Evolutionary conservation across 2,329 filamentous ascomycete species (phyloP).

Genomic region (Botrytis fabae): DNA sequence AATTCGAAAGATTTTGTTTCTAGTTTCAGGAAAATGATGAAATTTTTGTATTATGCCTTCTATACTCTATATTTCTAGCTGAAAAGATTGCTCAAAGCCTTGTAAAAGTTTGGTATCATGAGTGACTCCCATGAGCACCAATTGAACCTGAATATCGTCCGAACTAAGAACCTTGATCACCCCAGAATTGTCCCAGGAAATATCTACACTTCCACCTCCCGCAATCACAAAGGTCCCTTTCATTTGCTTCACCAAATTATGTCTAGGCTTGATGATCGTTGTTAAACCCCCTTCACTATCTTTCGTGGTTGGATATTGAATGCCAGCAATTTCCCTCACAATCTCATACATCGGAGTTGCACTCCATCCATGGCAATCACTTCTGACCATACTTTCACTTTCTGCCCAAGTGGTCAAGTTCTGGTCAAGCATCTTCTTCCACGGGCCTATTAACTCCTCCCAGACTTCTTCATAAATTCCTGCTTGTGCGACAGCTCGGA

Average conservation of each 20-base stretch:
- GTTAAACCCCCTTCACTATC: not conserved
- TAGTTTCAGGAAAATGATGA: not conserved
- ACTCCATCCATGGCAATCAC: constrained; percentile 15
- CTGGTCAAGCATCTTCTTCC: constrained; percentile 3
- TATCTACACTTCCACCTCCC: not conserved
- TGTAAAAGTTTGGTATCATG: not conserved
- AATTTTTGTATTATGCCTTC: not conserved
- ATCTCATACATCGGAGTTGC: constrained; percentile 11
- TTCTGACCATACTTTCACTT: constrained; percentile 15
- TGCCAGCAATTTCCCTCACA: not conserved
- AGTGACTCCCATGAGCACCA: not conserved
- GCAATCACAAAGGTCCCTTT: not conserved
- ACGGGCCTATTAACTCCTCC: not conserved
- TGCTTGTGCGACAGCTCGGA: not conserved
- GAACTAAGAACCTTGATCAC: not conserved
- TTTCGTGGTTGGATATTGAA: not conserved
- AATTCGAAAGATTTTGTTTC: not conserved
- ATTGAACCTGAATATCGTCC: not conserved
- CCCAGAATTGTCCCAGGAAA: not conserved
- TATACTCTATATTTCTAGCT: not conserved
- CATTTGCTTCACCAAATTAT: not conserved
- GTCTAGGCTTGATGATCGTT: not conserved
- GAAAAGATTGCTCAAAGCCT: not conserved
- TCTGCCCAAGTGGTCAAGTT: constrained; percentile 15
- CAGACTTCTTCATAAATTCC: constrained; percentile 10